phyloP scores from a whole-genome alignment of 495 filamentous ascomycete species.

The Tuber umbilicatum region DNA sequence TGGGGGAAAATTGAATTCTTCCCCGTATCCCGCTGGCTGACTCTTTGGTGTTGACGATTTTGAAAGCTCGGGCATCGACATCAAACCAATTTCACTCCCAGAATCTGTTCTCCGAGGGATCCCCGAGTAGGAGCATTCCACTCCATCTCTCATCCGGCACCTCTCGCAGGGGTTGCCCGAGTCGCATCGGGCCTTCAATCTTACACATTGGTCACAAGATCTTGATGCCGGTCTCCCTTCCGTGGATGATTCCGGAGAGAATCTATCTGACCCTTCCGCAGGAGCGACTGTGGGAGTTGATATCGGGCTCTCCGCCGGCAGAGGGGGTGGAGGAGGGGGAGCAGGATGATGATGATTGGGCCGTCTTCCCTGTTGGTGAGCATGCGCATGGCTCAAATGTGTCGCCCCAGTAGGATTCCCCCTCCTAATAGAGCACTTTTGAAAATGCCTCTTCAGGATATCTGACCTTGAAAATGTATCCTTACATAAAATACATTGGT shows the following conservation, averaged over 20 bases:
- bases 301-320: conserved; percentile 17
- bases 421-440: conserved; percentile 91
- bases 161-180: conserved; percentile 34
- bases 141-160: conserved; percentile 28
- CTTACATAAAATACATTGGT: conserved; percentile 92
- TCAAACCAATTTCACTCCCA: conserved; percentile 16
- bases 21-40: conserved; percentile 29
- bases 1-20: conserved; percentile 40
- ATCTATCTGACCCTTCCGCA: not conserved
- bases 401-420: conserved; percentile 89
- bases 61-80: conserved; percentile 16
- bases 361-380: conserved; percentile 69
- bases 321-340: conserved; percentile 44
- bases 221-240: conserved; percentile 26
- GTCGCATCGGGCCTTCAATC: conserved; percentile 33
- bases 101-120: conserved; percentile 26
- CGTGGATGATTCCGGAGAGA: conserved; percentile 10
- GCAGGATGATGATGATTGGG: conserved; percentile 50
- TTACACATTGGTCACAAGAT: conserved; percentile 37
- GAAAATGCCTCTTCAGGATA: conserved; percentile 96
- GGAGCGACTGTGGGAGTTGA: not conserved
- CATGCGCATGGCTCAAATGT: conserved; percentile 85
- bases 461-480: conserved; percentile 98
- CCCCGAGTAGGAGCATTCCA: conserved; percentile 37
- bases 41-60: conserved; percentile 12